A percentile compares a stretch with the other conserved stretches of the same genome.
These are phyloP conservation scores for Globisporangium heterothallicum DNA, from an alignment of 352 stramenopile genomes.

Conservation along the genomic window DNA sequence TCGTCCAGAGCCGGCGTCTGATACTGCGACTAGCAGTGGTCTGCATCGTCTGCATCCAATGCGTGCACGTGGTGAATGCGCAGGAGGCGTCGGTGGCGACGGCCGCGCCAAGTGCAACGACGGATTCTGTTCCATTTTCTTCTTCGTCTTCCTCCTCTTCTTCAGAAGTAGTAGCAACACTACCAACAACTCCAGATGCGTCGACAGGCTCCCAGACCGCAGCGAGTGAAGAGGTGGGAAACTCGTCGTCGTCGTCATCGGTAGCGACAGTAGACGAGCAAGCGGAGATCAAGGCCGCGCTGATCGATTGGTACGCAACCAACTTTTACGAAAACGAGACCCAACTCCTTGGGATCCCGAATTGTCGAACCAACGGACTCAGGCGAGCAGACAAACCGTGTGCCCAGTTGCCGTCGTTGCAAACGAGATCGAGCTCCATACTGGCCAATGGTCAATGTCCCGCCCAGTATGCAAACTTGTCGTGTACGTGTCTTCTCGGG, in stretches of 20 bases:
- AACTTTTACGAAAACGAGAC: constrained; percentile 31
- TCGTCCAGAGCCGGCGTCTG: too few species aligned
- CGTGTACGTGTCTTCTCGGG: constrained; percentile 36
- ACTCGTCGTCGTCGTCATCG: neutral
- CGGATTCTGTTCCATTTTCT: too few species aligned
- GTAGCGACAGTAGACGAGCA: neutral
- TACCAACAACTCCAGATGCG: too few species aligned
- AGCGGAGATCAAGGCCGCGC: constrained; percentile 8
- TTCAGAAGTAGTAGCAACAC: too few species aligned
- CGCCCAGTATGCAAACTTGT: constrained; percentile 24
- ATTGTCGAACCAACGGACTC: constrained; percentile 7
- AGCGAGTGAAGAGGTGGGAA: neutral
- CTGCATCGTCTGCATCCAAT: too few species aligned
- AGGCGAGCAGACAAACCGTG: constrained; percentile 17
- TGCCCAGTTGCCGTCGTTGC: constrained; percentile 18
- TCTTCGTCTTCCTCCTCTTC: too few species aligned
- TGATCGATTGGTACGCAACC: constrained; percentile 18
- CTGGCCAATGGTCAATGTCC: constrained; percentile 27
- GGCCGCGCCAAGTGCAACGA: too few species aligned
- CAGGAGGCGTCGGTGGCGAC: too few species aligned
- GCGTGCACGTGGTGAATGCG: too few species aligned
- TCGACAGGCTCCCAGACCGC: neutral
- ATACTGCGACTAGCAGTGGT: too few species aligned
- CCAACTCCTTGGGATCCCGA: constrained; percentile 20
- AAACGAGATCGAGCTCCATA: constrained; percentile 18